These are phyloP conservation scores for Dimargaris verticillata DNA, from an alignment of 192 early-diverging fungal species.

Conservation along the genomic window DNA sequence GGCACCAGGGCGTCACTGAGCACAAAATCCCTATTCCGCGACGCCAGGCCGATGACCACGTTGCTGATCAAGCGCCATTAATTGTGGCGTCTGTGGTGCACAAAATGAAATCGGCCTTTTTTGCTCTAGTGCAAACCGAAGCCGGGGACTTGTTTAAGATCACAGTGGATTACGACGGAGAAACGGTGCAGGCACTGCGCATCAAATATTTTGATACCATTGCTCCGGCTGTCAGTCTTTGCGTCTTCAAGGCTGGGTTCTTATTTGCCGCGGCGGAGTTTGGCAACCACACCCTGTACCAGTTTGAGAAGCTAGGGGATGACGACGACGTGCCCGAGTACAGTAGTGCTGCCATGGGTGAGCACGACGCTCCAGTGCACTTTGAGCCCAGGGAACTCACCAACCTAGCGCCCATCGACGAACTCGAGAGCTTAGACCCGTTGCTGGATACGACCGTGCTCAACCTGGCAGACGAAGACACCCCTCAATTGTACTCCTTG, in stretches of 20 bases:
- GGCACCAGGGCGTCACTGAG: constrained; percentile 47
- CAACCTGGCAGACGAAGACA: constrained; percentile 82
- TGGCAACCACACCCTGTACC: constrained; percentile 85
- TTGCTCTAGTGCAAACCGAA: constrained; percentile 81
- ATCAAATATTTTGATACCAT: constrained; percentile 95
- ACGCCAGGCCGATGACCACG: constrained; percentile 49
- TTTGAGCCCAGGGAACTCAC: constrained; percentile 63
- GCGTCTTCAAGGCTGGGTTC: constrained; percentile 84
- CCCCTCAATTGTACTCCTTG: constrained; percentile 84
- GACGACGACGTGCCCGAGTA: constrained; percentile 71
- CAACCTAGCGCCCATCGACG: constrained; percentile 83
- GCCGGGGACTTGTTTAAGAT: constrained; percentile 72
- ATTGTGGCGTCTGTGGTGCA: constrained; percentile 77
- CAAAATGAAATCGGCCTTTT: constrained; percentile 74
- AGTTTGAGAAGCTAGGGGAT: constrained; percentile 86
- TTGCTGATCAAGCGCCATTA: constrained; percentile 46
- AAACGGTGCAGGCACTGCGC: constrained; percentile 45
- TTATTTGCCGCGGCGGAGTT: constrained; percentile 84
- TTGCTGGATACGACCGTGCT: constrained; percentile 67
- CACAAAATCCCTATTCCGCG: constrained; percentile 67
- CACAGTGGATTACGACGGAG: constrained; percentile 59
- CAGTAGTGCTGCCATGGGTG: constrained; percentile 45
- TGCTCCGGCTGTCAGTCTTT: constrained; percentile 56
- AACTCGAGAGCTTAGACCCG: constrained; percentile 66
- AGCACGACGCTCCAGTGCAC: constrained; percentile 21